Base-by-base conservation (phyloP, 2,329 filamentous ascomycete species). In the Podosphaera fusca region DNA sequence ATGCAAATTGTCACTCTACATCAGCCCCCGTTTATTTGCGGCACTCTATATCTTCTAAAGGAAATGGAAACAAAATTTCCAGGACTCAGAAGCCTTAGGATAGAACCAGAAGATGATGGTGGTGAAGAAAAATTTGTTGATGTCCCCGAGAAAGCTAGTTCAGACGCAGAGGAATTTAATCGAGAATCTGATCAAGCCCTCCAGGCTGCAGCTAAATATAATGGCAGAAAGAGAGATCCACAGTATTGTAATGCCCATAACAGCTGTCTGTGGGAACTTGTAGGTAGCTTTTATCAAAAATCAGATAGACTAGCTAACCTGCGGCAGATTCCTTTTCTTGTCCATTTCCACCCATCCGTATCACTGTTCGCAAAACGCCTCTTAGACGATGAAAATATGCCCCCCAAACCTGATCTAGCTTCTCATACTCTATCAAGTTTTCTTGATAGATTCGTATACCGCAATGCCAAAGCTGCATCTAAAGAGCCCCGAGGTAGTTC, bases 401-500 rank as follows among this genome's bases (percentile, higher is more conserved):
- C 86, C 59, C 80, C 85, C 60, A 96, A 96, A 69, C 89, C 92
- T 0, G 92, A 98, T 64, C 75, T 95, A 55, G 83, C 85, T 14
- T 82, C 87, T 58, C 90, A 96, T 69, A 92, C 87, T 1, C 77
- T 98, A 54, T 92, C 92, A 66, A 85, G 94, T 69, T 98, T 98
- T 75, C 75, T 98, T 58, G 92, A 98, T 71, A 89, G 94, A 64
- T 98, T 98, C 69, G 87, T 95, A n/a, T 98, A 96, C 75, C 84
- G 87, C 63, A 95, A 92, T 64, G 82, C 90, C 60, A 95, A 95
- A 74, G 74, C 81, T 3, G 77, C 76, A 14, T 68, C 70, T 29
- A 75, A 79, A 55, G 70, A 74, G 36, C 75, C 79, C 35, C 85
- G 86, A 61, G 94, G 94, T 55, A 76, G 79, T 34, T 95, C 88